Conservation (phyloP, 495 filamentous ascomycete genomes). For the Corynascus novoguineensis region DNA sequence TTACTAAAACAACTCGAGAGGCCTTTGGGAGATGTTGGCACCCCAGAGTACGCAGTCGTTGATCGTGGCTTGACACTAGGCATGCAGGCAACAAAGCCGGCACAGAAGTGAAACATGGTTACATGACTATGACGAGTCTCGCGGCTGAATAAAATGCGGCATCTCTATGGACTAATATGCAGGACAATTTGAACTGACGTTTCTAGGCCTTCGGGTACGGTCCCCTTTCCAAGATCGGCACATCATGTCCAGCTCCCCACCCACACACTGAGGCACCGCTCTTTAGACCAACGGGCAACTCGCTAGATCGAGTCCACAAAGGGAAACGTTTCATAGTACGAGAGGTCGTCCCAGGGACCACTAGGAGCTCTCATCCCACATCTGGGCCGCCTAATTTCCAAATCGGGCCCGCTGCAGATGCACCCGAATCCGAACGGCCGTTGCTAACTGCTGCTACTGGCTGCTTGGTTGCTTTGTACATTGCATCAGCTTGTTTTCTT, state of each 20-base stretch:
- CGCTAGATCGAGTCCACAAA: not conserved
- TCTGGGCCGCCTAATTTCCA: slow-evolving; percentile 16
- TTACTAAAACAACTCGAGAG: too few relatives aligned
- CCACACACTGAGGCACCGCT: not conserved
- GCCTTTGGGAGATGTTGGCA: too few relatives aligned
- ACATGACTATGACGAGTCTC: too few relatives aligned
- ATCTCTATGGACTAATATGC: too few relatives aligned
- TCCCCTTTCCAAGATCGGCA: not conserved
- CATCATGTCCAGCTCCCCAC: not conserved
- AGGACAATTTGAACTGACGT: not conserved
- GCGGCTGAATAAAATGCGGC: too few relatives aligned
- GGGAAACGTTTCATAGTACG: not conserved
- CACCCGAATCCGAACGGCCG: slow-evolving; percentile 1
- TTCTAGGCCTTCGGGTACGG: not conserved
- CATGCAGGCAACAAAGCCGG: too few relatives aligned
- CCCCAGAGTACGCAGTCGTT: too few relatives aligned
- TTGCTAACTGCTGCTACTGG: not conserved
- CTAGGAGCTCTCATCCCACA: not conserved
- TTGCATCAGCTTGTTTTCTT: too few relatives aligned
- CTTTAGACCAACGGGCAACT: not conserved
- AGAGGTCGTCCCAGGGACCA: not conserved
- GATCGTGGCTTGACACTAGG: too few relatives aligned
- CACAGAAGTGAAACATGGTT: too few relatives aligned
- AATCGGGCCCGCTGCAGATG: slow-evolving; percentile 24
- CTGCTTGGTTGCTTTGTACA: not conserved